A percentile compares a stretch with the other conserved stretches of the same genome.
Conservation (phyloP, 345 rosid species). For the Arabidopsis thaliana region DNA sequence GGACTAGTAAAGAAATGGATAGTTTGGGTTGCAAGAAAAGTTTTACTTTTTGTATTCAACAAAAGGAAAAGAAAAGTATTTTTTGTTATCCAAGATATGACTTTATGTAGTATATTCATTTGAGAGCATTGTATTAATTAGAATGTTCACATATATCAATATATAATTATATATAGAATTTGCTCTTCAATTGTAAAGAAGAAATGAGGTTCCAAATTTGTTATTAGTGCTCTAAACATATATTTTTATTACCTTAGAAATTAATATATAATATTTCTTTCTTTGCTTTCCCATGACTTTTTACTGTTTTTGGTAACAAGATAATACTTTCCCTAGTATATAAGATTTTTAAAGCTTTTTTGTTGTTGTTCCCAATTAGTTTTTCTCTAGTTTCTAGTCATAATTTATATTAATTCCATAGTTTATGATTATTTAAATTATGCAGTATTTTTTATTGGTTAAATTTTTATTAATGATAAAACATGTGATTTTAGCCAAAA, state of each 20-base stretch:
- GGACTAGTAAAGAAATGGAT: neutral
- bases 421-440: no score
- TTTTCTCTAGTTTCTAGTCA: no score
- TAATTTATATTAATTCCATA: no score
- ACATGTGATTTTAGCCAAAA: no score
- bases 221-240: neutral
- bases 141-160: neutral
- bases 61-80: slow-evolving; percentile 26
- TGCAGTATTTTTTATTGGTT: no score
- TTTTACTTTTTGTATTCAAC: neutral
- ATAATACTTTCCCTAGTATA: neutral
- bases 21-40: slow-evolving; percentile 31
- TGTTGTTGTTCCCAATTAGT: no score
- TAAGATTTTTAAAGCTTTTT: no score
- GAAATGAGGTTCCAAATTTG: slow-evolving; percentile 3
- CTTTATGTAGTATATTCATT: neutral
- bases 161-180: neutral
- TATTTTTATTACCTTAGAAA: neutral
- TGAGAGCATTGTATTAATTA: neutral
- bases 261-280: neutral
- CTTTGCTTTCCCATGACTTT: neutral
- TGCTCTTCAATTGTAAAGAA: neutral
- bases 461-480: no score
- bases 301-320: neutral
- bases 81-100: neutral